These are phyloP conservation scores for Phytophthora ramorum DNA, from an alignment of 352 stramenopile species.

Conservation along the genomic window DNA sequence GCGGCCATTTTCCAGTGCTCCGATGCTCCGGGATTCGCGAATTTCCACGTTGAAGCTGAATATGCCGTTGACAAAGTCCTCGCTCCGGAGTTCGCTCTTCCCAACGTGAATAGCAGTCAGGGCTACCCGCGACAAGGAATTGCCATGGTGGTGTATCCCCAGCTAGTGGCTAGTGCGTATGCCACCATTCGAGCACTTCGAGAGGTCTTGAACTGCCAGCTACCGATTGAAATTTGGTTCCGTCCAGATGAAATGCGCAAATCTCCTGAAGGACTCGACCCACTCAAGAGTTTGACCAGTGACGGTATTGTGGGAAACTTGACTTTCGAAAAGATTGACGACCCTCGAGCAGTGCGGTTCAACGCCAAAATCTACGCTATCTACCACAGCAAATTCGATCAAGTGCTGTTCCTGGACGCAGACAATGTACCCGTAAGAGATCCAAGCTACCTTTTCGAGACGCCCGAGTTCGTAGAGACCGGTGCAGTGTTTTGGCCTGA, in stretches of 20 bases:
- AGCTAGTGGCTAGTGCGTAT: slow-evolving; percentile 68
- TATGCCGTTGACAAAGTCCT: background rate
- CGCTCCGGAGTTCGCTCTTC: background rate
- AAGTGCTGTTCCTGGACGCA: slow-evolving; percentile 72
- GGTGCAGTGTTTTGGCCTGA: slow-evolving; percentile 79
- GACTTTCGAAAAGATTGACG: slow-evolving; percentile 32
- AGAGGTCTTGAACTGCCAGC: slow-evolving; percentile 33
- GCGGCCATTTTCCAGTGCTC: slow-evolving; percentile 51
- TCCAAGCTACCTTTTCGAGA: slow-evolving; percentile 66
- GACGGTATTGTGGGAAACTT: slow-evolving; percentile 39
- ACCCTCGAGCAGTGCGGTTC: slow-evolving; percentile 39
- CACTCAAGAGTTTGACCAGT: slow-evolving; percentile 17
- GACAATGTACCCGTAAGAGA: slow-evolving; percentile 70
- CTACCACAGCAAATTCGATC: slow-evolving; percentile 59
- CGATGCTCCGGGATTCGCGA: slow-evolving; percentile 58
- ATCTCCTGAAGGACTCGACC: slow-evolving; percentile 10
- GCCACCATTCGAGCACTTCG: slow-evolving; percentile 59
- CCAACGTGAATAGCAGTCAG: background rate
- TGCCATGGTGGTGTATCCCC: slow-evolving; percentile 68
- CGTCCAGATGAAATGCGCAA: slow-evolving; percentile 40
- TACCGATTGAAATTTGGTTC: slow-evolving; percentile 75
- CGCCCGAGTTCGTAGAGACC: slow-evolving; percentile 42
- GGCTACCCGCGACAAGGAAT: slow-evolving; percentile 36
- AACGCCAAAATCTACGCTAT: slow-evolving; percentile 67
- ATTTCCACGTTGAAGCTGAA: slow-evolving; percentile 43